phyloP scores from a whole-genome alignment of 1,284 basidiomycete genomes.

The Ustilago loliicola region DNA sequence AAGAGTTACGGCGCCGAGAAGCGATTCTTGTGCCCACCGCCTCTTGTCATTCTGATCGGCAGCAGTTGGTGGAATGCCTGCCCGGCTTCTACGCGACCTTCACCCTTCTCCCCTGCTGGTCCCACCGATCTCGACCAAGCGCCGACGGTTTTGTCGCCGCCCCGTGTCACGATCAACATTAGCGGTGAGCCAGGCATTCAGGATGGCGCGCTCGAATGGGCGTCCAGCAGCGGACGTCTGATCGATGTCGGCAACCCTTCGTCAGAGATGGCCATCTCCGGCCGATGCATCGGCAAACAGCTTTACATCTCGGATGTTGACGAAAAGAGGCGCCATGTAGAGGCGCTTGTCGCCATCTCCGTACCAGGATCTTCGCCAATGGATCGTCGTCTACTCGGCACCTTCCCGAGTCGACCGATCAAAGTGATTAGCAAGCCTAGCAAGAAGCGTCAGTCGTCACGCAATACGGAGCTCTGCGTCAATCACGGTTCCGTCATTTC shows the following conservation, averaged over 20 bases:
- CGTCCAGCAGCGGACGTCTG: constrained; percentile 81
- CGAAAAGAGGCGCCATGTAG: constrained; percentile 63
- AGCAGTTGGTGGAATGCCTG: constrained; percentile 85
- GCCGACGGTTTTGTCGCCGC: constrained; percentile 79
- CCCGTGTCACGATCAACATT: constrained; percentile 87
- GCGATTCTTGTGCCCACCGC: constrained; percentile 95
- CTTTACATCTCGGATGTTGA: constrained; percentile 86
- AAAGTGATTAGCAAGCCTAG: constrained; percentile 82
- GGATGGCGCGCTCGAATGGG: constrained; percentile 86
- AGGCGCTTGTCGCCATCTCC: constrained; percentile 76
- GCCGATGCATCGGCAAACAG: constrained; percentile 88
- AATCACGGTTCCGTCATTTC: constrained; percentile 95
- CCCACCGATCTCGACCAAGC: constrained; percentile 38
- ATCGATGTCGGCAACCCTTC: constrained; percentile 80
- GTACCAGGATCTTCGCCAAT: constrained; percentile 77
- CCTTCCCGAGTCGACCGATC: constrained; percentile 90
- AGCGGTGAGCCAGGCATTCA: constrained; percentile 88
- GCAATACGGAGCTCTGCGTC: constrained; percentile 89
- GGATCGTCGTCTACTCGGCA: constrained; percentile 78
- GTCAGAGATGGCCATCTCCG: constrained; percentile 71
- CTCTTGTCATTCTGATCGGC: constrained; percentile 92
- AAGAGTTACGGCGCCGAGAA: constrained; percentile 97
- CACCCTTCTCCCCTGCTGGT: constrained; percentile 62
- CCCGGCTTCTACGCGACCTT: constrained; percentile 65
- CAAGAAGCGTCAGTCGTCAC: constrained; percentile 90